Base-by-base conservation (phyloP, 331 rosid species). In the Malus hybrid region DNA sequence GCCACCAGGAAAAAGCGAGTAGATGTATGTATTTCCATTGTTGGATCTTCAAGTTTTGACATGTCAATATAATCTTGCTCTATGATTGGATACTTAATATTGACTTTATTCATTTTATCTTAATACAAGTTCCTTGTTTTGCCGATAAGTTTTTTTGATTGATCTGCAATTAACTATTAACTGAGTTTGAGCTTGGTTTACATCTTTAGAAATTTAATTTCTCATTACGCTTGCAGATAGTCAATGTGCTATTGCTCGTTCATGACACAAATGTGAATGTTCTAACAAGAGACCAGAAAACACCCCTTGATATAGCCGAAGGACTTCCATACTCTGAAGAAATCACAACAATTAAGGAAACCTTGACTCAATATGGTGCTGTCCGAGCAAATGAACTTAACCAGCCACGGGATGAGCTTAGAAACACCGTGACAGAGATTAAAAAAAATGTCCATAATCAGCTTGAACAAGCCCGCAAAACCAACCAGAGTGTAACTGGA, bases 1-100 rank as follows among this genome's bases (percentile, higher is more conserved):
- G 98, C 98, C 85, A 87, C 96, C 24, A 86, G 97, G 84, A 93
- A 93, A 84, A 91, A 89, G 81, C 82, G 95, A 80, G 82, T 63
- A 73, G 90, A 93, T 97, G 98, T 93, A 84, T 53, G 69, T 65
- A 13, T 13, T 81, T 75, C 30, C 24, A 19, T 11, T 42, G 33
- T 29, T 46, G 46, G 77, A 73, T 73, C 48, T 42, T 61, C 20
- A 73, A 12, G 7, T 58, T 58, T 58, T 36, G 9, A 7, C 50
- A 19, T 10, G 20, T 22, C 36, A 48, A n/a, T 52, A 28, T n/a
- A 22, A 65, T 36, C 67, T 67, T 34, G 36, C n/a, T 32, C 28
- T 46, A 19, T 63, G 13, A 1, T 13, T 6, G 61, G 29, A 12
- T 63, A 36, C 24, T 16, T 52, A 16, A 6, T 53, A 12, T 55